Conservation (phyloP, 768 basidiomycete genomes). For the Termitomyces sp. region DNA sequence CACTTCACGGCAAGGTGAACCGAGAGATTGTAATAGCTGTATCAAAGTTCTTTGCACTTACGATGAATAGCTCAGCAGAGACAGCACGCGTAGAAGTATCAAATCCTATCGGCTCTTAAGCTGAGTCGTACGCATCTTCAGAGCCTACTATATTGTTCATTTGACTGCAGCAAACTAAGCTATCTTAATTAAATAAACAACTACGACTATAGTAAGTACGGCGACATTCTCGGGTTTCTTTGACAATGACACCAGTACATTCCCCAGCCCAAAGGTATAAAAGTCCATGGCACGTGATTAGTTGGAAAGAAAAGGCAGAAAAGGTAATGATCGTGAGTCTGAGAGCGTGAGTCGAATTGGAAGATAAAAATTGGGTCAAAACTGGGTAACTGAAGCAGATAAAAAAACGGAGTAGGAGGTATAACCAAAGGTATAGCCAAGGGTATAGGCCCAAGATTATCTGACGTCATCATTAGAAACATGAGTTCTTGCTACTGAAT, state of each 20-base stretch:
- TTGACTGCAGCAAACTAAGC: not conserved
- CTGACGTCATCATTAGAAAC: not conserved
- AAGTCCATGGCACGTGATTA: not conserved
- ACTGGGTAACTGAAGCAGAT: no score
- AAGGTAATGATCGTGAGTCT: not conserved
- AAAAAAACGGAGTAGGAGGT: no score
- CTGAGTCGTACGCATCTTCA: not conserved
- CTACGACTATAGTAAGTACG: not conserved
- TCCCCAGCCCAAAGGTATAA: not conserved
- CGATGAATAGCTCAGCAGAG: not conserved
- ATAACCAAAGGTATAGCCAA: no score
- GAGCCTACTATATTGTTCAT: not conserved
- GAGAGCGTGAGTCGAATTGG: not conserved
- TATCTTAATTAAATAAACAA: not conserved
- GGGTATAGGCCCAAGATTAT: no score
- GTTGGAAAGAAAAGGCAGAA: not conserved
- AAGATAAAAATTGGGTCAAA: no score
- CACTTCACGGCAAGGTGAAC: not conserved
- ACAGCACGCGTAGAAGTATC: not conserved
- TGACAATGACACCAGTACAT: not conserved
- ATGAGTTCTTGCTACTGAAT: not conserved
- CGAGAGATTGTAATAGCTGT: not conserved
- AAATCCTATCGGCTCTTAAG: not conserved
- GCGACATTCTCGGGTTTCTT: not conserved
- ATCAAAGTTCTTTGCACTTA: not conserved